Base-by-base conservation (phyloP, 140 eudicot species). In the Bidens hawaiensis region DNA sequence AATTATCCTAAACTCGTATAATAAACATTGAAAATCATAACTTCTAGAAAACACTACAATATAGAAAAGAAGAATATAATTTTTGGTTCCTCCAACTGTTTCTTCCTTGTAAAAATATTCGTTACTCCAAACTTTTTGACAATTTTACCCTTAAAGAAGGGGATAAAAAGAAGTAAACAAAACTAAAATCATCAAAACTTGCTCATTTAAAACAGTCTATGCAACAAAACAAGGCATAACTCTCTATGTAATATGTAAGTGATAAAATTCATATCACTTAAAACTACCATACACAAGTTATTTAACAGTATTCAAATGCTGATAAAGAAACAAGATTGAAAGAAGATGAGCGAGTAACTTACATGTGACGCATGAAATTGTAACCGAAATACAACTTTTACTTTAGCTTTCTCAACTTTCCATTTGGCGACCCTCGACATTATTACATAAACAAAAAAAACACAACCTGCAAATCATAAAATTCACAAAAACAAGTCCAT, bases 321-420 rank as follows among this genome's bases (percentile, higher is more conserved):
- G 31, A 19, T 13, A 24, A 49, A 23, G 27, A 51, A 51, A 51
- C 19, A 2, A 5, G 12, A 56, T 16, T 28, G 22, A 34, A 58
- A 58, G 41, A 24, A 27, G 10, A 12, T 38, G 19, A 21, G 47
- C 31, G 54, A 59, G 21, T 2, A 76, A 60, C 95, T 38, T 81
- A 94, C 99, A 65, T 88, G 79, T 55, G 95, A 79, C 69, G 99
- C 96, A 57, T 94, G 87, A 78, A 88, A 94, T 68, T 94, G 99
- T 51, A 94, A 80, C 70, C 99, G 85, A 70, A 94, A 94, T 19
- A 94, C 99, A 23, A 85, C 99, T 85, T 94, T 94, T 25, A 94
- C 94, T 88, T 94, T 94, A 22, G 89, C 82, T 84, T 83, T 94
- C 82, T 94, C 99, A 62, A 82, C 80, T 78, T 94, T 94, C 95